Conservation (phyloP, 2,329 filamentous ascomycete species). For the Exophiala mesophila region DNA sequence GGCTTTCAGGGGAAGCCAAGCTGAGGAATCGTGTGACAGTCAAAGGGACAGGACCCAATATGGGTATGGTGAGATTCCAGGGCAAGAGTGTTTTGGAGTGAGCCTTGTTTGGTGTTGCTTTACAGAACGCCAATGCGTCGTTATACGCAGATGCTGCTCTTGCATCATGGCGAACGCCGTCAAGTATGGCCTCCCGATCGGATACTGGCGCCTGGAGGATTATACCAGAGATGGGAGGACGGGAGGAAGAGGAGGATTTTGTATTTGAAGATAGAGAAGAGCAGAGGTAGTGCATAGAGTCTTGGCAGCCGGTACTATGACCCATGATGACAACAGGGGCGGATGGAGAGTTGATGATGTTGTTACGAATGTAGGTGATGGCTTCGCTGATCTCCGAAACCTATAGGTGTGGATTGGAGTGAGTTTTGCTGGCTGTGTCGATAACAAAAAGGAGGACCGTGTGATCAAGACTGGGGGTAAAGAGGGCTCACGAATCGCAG, state of each 20-base stretch:
- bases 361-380: constrained; percentile 17
- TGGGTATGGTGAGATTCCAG: constrained; percentile 22
- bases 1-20: constrained; percentile 49
- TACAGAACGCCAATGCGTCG: constrained; percentile 11
- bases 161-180: constrained; percentile 35
- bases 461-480: too few species aligned
- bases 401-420: too few species aligned
- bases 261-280: constrained; percentile 23
- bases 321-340: constrained; percentile 63
- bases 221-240: constrained; percentile 61
- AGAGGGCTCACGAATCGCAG: too few species aligned
- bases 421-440: too few species aligned
- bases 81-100: constrained; percentile 23
- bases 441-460: too few species aligned
- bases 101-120: constrained; percentile 11
- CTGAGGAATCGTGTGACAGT: constrained; percentile 57
- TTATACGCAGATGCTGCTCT: constrained; percentile 12
- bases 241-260: constrained; percentile 32
- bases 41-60: constrained; percentile 41
- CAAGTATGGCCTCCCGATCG: constrained; percentile 62
- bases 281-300: constrained; percentile 60
- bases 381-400: constrained; percentile 40
- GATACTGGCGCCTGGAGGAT: constrained; percentile 77
- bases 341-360: constrained; percentile 32
- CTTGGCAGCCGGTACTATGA: constrained; percentile 65